These are phyloP conservation scores for Aureobasidium pullulans DNA, from an alignment of 2,329 filamentous ascomycete genomes.

Conservation along the genomic window DNA sequence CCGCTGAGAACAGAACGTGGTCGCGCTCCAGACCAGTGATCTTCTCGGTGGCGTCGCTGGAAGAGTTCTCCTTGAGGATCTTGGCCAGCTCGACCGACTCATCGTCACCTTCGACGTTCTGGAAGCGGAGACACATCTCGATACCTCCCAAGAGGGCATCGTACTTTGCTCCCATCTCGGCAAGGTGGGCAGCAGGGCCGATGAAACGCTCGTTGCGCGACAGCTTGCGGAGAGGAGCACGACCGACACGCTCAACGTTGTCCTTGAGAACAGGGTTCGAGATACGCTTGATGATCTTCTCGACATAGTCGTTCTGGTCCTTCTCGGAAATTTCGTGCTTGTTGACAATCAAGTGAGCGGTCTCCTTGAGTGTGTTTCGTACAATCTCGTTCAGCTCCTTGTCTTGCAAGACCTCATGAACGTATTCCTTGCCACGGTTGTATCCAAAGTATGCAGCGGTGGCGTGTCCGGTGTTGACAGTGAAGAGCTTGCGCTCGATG, in stretches of 20 bases:
- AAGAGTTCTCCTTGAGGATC: conserved; percentile 67
- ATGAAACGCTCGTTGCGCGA: conserved; percentile 94
- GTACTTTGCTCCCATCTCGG: conserved; percentile 68
- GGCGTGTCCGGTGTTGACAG: conserved; percentile 96
- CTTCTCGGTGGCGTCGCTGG: conserved; percentile 69
- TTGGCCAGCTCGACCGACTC: conserved; percentile 80
- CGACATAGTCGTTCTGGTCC: conserved; percentile 79
- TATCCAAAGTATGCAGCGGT: conserved; percentile 94
- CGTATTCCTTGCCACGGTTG: conserved; percentile 74
- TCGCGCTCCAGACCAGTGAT: conserved; percentile 71
- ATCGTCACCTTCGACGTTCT: conserved; percentile 85
- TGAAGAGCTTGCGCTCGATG: conserved; percentile 99
- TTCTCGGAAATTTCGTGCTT: conserved; percentile 73
- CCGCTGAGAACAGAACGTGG: conserved; percentile 70
- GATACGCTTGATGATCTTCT: conserved; percentile 87
- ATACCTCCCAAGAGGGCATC: conserved; percentile 70
- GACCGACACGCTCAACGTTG: conserved; percentile 87
- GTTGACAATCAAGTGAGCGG: conserved; percentile 72
- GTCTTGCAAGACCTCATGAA: conserved; percentile 83
- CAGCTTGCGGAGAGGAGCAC: conserved; percentile 88
- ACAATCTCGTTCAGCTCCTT: conserved; percentile 73
- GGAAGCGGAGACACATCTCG: conserved; percentile 91
- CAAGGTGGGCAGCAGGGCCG: conserved; percentile 80
- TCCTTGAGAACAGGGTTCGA: conserved; percentile 91
- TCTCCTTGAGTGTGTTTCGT: conserved; percentile 73